These are phyloP conservation scores for Tolypocladium pustulatum DNA, from an alignment of 2,329 filamentous ascomycete species.

Conservation along the genomic window DNA sequence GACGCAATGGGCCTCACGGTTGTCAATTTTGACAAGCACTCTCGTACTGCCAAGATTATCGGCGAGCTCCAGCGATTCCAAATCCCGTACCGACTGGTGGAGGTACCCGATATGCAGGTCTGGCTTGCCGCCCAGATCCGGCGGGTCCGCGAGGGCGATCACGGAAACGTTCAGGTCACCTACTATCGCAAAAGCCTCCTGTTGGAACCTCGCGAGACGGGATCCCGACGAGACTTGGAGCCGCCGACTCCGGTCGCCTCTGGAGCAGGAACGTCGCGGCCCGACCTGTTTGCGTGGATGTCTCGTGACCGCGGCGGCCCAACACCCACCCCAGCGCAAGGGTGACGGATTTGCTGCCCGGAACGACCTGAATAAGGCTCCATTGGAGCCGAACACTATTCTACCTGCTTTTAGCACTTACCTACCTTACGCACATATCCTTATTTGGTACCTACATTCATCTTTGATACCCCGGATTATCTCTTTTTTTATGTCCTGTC, in stretches of 20 bases:
- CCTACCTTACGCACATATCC: conserved; percentile 16
- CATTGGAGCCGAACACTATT: background rate
- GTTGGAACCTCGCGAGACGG: conserved; percentile 62
- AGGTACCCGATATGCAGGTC: conserved; percentile 80
- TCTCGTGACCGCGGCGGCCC: conserved; percentile 32
- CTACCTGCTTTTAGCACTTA: background rate
- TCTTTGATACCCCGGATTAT: conserved; percentile 25
- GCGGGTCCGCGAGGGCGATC: conserved; percentile 55
- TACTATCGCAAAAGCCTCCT: conserved; percentile 76
- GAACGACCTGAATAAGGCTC: background rate
- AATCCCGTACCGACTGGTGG: conserved; percentile 74
- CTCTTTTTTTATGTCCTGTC: conserved; percentile 10
- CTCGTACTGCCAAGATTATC: conserved; percentile 88
- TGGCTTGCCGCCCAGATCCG: conserved; percentile 81
- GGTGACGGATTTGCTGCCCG: conserved; percentile 1
- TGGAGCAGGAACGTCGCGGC: conserved; percentile 18
- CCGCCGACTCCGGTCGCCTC: conserved; percentile 19
- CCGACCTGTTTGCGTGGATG: conserved; percentile 41
- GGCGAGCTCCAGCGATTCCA: conserved; percentile 94
- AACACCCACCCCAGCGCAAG: conserved; percentile 12
- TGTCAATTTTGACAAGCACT: conserved; percentile 97
- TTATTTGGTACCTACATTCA: conserved; percentile 19
- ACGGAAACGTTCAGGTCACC: conserved; percentile 46
- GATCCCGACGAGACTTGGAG: conserved; percentile 20
- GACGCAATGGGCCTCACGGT: conserved; percentile 60